phyloP scores from a whole-genome alignment of 2,329 filamentous ascomycete species.

The Clarireedia sp. region DNA sequence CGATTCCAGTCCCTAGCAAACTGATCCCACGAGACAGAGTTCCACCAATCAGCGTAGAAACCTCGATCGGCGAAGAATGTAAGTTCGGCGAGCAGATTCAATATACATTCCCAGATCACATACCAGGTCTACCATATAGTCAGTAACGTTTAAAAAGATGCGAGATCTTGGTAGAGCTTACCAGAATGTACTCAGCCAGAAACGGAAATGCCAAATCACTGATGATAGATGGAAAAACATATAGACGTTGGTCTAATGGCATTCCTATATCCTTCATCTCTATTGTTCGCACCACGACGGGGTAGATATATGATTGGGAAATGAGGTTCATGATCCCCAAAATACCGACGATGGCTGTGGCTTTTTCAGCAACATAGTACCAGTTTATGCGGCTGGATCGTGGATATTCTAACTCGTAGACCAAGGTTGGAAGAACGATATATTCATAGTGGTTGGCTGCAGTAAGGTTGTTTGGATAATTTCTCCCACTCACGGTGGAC shows the following conservation, averaged over 20 bases:
- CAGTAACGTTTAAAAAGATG: neutral
- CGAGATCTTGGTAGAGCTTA: slow-evolving; percentile 9
- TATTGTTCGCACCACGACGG: slow-evolving; percentile 59
- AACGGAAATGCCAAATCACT: slow-evolving; percentile 70
- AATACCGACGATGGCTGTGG: slow-evolving; percentile 60
- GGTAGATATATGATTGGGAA: slow-evolving; percentile 70
- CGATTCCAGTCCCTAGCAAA: slow-evolving; percentile 76
- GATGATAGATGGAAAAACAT: slow-evolving; percentile 67
- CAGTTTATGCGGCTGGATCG: slow-evolving; percentile 63
- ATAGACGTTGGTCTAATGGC: slow-evolving; percentile 51
- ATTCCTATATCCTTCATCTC: slow-evolving; percentile 60
- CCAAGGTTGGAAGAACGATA: slow-evolving; percentile 65
- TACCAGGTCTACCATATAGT: slow-evolving; percentile 55
- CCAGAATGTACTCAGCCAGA: slow-evolving; percentile 62
- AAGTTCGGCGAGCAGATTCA: slow-evolving; percentile 70
- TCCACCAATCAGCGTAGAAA: slow-evolving; percentile 62
- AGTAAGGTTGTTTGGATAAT: slow-evolving; percentile 64
- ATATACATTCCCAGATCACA: slow-evolving; percentile 68
- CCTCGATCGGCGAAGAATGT: slow-evolving; percentile 70
- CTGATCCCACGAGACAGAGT: slow-evolving; percentile 61
- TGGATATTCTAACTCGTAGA: slow-evolving; percentile 74
- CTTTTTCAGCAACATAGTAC: slow-evolving; percentile 68
- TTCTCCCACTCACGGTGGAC: slow-evolving; percentile 40
- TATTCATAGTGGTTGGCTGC: slow-evolving; percentile 61
- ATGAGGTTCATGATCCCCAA: slow-evolving; percentile 74